Evolutionary conservation across 257 asterid species (phyloP).

Genomic region (Cinchona pubescens): DNA sequence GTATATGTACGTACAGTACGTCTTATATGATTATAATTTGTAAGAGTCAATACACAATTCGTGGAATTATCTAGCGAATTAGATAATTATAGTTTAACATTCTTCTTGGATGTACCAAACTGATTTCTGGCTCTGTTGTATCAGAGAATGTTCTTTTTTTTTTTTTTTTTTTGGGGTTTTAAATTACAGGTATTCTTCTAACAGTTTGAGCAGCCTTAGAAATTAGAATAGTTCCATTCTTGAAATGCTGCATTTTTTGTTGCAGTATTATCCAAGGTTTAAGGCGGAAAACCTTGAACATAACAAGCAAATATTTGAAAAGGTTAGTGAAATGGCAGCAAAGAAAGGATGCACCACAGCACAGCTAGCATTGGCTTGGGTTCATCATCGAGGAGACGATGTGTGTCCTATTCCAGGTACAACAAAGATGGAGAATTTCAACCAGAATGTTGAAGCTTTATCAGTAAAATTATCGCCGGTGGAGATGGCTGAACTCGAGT

Average conservation of each 20-base stretch:
- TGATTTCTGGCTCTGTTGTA: no score
- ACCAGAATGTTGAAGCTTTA: conserved; percentile 29
- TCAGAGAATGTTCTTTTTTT: no score
- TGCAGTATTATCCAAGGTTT: conserved; percentile 29
- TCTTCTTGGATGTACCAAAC: no score
- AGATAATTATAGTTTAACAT: no score
- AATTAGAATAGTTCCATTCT: neutral
- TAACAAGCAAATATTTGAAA: conserved; percentile 24
- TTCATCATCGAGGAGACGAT: conserved; percentile 33
- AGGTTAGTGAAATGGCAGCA: conserved; percentile 26
- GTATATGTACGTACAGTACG: no score
- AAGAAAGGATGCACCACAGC: conserved; percentile 32
- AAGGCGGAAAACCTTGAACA: conserved; percentile 28
- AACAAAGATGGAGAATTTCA: conserved; percentile 36
- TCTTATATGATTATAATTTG: no score
- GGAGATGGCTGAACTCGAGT: conserved; percentile 36
- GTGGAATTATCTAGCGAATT: no score
- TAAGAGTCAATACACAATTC: no score
- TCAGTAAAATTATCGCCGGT: conserved; percentile 22
- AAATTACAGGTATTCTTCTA: no score
- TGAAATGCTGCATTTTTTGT: neutral
- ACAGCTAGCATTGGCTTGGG: conserved; percentile 45
- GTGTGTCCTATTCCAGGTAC: conserved; percentile 43
- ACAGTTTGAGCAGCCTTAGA: no score
- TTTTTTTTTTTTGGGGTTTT: no score